Percentiles rank a stretch among this genome's conserved stretches.
phyloP scores from a whole-genome alignment of 768 basidiomycete genomes.

The Mycena galericulata region DNA sequence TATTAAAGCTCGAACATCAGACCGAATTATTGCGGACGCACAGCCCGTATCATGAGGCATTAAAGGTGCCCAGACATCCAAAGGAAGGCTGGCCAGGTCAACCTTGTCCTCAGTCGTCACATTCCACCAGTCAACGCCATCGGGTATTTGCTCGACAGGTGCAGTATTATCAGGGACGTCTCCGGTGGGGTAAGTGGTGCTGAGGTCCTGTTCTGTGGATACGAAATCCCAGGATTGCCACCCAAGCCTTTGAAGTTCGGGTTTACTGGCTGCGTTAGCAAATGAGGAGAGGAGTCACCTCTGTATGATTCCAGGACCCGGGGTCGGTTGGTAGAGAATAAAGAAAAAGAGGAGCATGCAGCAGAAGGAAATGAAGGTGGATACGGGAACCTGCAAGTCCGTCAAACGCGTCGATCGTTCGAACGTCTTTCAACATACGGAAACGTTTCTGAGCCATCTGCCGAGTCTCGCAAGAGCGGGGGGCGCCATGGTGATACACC shows the following conservation, averaged over 20 bases:
- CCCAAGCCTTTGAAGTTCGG: conserved; percentile 71
- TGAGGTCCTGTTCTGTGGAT: conserved; percentile 36
- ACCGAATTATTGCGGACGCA: conserved; percentile 51
- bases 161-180: conserved; percentile 20
- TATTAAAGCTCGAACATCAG: background rate
- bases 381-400: conserved; percentile 56
- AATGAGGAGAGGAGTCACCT: background rate
- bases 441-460: conserved; percentile 52
- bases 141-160: conserved; percentile 30
- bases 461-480: conserved; percentile 42
- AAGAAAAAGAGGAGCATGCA: conserved; percentile 82
- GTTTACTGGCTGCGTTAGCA: background rate
- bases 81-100: conserved; percentile 77
- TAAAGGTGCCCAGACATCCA: conserved; percentile 85
- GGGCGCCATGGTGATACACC: conserved; percentile 16
- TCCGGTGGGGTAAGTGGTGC: conserved; percentile 33
- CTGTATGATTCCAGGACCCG: conserved; percentile 68
- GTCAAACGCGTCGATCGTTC: background rate
- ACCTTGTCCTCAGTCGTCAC: conserved; percentile 57
- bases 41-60: conserved; percentile 81
- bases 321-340: conserved; percentile 83
- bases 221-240: conserved; percentile 92
- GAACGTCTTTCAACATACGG: conserved; percentile 30
- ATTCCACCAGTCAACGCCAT: conserved; percentile 79
- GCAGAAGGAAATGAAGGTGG: conserved; percentile 74